Conservation (phyloP, 768 basidiomycete species). For the Epithele typhae region DNA sequence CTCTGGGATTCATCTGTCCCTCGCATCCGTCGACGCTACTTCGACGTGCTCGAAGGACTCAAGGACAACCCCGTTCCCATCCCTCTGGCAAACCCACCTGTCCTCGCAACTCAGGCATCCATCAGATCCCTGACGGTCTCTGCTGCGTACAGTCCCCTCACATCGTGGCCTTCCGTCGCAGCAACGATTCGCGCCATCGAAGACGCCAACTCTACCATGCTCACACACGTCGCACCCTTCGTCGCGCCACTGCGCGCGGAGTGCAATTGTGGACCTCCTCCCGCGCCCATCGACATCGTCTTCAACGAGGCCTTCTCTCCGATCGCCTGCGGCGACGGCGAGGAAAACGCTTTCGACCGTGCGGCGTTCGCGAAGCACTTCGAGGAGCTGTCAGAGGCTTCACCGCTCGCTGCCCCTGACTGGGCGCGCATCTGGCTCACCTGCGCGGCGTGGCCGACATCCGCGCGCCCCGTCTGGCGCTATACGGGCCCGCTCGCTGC, state of each 20-base stretch:
- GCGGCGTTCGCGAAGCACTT: conserved; percentile 4
- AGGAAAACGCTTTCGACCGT: conserved; percentile 5
- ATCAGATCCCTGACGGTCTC: conserved; percentile 4
- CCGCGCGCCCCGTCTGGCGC: conserved; percentile 12
- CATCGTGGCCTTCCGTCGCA: conserved; percentile 1
- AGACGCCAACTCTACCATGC: conserved; percentile 5
- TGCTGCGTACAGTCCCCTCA: conserved; percentile 5
- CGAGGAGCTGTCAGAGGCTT: background rate
- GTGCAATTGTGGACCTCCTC: conserved; percentile 5
- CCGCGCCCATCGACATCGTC: conserved; percentile 1
- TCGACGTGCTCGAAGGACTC: conserved; percentile 4
- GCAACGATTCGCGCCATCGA: conserved; percentile 9
- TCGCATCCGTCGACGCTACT: conserved; percentile 16
- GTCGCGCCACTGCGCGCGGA: conserved; percentile 7
- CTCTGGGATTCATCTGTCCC: conserved; percentile 20
- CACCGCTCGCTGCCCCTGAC: conserved; percentile 8
- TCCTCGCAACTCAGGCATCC: conserved; percentile 5
- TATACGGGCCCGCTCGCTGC: conserved; percentile 15
- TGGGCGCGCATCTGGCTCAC: conserved; percentile 12
- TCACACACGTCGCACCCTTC: conserved; percentile 4
- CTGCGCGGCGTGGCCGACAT: conserved; percentile 15
- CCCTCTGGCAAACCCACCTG: conserved; percentile 7
- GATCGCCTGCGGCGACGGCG: conserved; percentile 15
- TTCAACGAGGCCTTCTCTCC: conserved; percentile 8
- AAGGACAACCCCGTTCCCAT: conserved; percentile 6